Base-by-base conservation (phyloP, 2,329 filamentous ascomycete species). In the Talaromyces sp. region DNA sequence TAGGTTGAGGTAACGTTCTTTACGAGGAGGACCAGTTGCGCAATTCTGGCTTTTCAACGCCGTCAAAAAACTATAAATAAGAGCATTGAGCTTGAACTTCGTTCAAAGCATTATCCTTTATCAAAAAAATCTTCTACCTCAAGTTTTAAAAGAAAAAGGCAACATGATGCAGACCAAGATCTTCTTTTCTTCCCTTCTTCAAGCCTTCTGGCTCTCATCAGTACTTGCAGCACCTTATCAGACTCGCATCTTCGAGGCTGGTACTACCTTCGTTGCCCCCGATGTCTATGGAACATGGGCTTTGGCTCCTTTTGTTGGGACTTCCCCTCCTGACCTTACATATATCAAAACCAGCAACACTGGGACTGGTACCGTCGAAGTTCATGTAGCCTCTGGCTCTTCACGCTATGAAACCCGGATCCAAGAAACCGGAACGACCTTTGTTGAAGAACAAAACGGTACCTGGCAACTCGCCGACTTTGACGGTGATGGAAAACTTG, bases 371-470 rank as follows among this genome's bases (percentile, higher is more conserved):
- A 67, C 27, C n/a, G 66, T 68, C n/a, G 67, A 68, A 27, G 66
- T 68, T 11, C 66, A 67, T 37, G 62, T 67, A 43, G 67, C 66
- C 7, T 66, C 63, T 45, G 63, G 62, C 11, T 61, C 63, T 19
- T 68, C 66, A 14, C 62, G 43, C 41, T 68, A 66, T 33, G 50
- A 61, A 86, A 81, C 81, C 70, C 86, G 84, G 74, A 87, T 89
- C 78, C 89, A 89, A 78, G 81, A 85, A 35, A 86, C 88, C 0
- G 89, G 89, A 43, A 84, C 82, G 73, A 93, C 90, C 1, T 81
- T 83, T 35, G 16, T 11, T 14, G 31, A 60, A 45, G 66, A 67
- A 31, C 59, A 68, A n/a, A 66, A 65, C 16, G 65, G 65, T 9
- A 59, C 59, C 2, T 67, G 67, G 67, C 67, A 67, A 45, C 54